Evolutionary conservation across 2,329 filamentous ascomycete genomes (phyloP).

Genomic region (Colletotrichum abscissum): DNA sequence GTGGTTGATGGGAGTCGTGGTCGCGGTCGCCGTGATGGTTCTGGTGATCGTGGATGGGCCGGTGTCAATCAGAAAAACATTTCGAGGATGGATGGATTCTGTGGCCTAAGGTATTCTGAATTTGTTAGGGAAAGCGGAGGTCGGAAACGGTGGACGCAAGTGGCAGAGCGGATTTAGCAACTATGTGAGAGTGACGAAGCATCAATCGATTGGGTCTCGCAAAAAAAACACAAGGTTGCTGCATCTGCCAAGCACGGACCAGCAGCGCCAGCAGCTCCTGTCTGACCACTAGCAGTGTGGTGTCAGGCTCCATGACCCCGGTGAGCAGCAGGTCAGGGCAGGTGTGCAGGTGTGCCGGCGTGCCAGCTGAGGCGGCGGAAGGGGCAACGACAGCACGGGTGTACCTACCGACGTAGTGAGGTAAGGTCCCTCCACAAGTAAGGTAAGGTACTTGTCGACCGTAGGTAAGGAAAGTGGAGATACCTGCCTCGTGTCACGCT

Average conservation of each 20-base stretch:
- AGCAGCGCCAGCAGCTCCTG: conserved; percentile 36
- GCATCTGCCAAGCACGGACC: conserved; percentile 51
- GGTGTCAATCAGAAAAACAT: conserved; percentile 34
- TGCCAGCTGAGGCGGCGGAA: conserved; percentile 30
- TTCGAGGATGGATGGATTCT: conserved; percentile 35
- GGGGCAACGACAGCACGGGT: conserved; percentile 20
- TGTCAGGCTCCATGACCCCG: conserved; percentile 5
- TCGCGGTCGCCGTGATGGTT: conserved; percentile 31
- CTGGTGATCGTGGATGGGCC: conserved; percentile 20
- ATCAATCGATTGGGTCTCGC: conserved; percentile 42
- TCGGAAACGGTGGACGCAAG: conserved; percentile 13
- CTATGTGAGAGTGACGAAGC: conserved; percentile 39
- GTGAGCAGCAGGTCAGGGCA: conserved; percentile 19
- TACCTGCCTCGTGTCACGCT: neutral
- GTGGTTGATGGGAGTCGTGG: neutral
- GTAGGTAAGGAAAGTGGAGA: neutral
- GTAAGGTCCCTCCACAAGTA: neutral
- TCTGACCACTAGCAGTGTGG: neutral
- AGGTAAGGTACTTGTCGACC: neutral
- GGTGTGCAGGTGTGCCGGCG: conserved; percentile 23
- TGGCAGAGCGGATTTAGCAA: conserved; percentile 36
- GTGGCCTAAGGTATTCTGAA: conserved; percentile 18
- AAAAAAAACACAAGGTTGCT: conserved; percentile 42
- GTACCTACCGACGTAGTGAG: conserved; percentile 8
- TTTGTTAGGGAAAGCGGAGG: conserved; percentile 30